These are phyloP conservation scores for Carallia pectinifolia DNA, from an alignment of 345 rosid species.

Conservation along the genomic window DNA sequence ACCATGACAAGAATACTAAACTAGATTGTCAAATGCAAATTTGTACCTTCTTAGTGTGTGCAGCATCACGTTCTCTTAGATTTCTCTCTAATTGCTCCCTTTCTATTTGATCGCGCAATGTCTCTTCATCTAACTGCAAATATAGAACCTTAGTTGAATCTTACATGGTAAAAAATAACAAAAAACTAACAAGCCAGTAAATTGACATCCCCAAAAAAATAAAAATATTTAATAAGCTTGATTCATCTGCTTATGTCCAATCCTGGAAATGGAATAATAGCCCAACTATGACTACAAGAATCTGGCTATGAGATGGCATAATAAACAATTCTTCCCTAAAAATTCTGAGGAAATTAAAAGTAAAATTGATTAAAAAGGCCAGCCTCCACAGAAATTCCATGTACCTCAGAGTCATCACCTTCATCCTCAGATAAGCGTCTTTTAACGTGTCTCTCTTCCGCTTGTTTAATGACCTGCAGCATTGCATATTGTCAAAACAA, in stretches of 20 bases:
- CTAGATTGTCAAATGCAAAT: not conserved
- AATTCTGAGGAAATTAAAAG: not conserved
- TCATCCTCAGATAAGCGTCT: conserved; percentile 51
- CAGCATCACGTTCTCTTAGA: conserved; percentile 85
- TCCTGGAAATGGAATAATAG: too few species aligned
- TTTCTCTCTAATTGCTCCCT: conserved; percentile 81
- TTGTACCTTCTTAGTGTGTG: conserved; percentile 70
- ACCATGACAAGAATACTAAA: not conserved
- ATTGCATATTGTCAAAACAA: conserved; percentile 18
- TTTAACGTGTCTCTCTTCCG: conserved; percentile 47
- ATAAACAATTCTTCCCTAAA: not conserved
- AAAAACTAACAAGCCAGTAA: not conserved
- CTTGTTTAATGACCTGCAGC: conserved; percentile 50
- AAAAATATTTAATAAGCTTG: not conserved
- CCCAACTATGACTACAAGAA: not conserved
- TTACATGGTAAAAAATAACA: conserved; percentile 3
- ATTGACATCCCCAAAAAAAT: too few species aligned
- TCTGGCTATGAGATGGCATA: not conserved
- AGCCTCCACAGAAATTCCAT: conserved; percentile 5
- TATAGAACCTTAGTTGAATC: conserved; percentile 5
- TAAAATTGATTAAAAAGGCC: not conserved
- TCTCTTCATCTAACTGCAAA: conserved; percentile 88
- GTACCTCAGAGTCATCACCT: conserved; percentile 69
- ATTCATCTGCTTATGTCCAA: not conserved
- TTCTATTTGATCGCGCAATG: conserved; percentile 84